Evolutionary conservation across 208 protist genomes (phyloP).

Genomic region (Wallacemonas sp.): DNA sequence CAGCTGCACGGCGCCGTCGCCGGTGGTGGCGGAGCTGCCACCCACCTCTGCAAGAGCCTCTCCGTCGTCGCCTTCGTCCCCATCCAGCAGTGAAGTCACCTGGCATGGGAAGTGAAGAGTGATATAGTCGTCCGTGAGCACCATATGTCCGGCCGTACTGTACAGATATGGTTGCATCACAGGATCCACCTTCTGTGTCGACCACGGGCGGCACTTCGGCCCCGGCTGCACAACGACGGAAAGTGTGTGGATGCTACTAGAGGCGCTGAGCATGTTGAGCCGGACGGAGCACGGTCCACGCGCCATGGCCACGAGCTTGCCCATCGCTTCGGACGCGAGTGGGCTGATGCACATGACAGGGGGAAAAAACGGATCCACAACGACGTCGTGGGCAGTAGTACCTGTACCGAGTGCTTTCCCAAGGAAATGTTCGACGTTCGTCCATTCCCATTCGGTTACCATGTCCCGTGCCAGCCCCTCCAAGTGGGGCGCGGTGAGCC

Average conservation of each 20-base stretch:
- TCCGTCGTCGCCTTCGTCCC: constrained; percentile 37
- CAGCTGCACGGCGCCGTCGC: constrained; percentile 45
- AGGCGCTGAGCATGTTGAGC: constrained; percentile 60
- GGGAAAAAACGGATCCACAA: constrained; percentile 71
- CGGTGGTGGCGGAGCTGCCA: constrained; percentile 21
- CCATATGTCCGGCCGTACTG: constrained; percentile 53
- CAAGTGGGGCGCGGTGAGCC: constrained; percentile 44
- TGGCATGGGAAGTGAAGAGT: constrained; percentile 82
- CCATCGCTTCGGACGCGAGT: constrained; percentile 56
- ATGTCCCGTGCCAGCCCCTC: constrained; percentile 72
- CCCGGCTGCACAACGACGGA: constrained; percentile 44
- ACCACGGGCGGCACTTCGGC: constrained; percentile 29
- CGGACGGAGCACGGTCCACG: constrained; percentile 39
- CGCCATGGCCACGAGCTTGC: constrained; percentile 28
- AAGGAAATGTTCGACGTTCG: constrained; percentile 77
- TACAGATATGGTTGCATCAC: constrained; percentile 39
- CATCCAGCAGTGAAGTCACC: constrained; percentile 70
- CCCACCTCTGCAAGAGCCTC: no score
- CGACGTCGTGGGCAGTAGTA: constrained; percentile 27
- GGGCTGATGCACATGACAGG: constrained; percentile 78
- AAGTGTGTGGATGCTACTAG: constrained; percentile 60
- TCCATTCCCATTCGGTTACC: constrained; percentile 90
- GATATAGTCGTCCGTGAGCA: constrained; percentile 33
- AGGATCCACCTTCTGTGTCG: constrained; percentile 27
- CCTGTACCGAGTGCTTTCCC: constrained; percentile 55